phyloP scores from a whole-genome alignment of 805 yeast species.

The Lipomyces yamadae region DNA sequence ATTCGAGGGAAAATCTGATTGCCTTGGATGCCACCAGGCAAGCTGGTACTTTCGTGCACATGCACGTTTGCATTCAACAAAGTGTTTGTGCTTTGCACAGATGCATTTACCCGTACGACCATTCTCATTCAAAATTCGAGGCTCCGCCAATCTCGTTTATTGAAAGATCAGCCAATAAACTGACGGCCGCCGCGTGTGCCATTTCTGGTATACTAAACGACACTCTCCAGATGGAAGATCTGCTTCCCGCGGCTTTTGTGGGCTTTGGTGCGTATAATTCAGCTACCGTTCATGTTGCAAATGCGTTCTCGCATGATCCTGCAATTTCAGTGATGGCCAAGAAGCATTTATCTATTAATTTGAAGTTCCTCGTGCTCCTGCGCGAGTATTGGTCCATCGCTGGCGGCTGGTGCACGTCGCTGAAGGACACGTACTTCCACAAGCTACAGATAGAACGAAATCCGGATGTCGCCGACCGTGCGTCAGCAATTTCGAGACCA shows the following conservation, averaged over 20 bases:
- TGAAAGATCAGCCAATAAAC: conserved; percentile 42
- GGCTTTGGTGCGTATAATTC: conserved; percentile 46
- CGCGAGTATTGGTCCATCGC: conserved; percentile 47
- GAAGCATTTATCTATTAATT: conserved; percentile 44
- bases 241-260: conserved; percentile 46
- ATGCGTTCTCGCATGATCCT: conserved; percentile 43
- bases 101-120: conserved; percentile 44
- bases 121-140: conserved; percentile 38
- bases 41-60: conserved; percentile 44
- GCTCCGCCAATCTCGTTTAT: conserved; percentile 44
- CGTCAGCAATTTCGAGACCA: conserved; percentile 30
- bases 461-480: conserved; percentile 20
- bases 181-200: conserved; percentile 45
- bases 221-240: conserved; percentile 41
- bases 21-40: conserved; percentile 40
- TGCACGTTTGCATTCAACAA: conserved; percentile 44
- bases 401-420: conserved; percentile 46
- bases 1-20: conserved; percentile 38
- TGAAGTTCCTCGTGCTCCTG: conserved; percentile 42
- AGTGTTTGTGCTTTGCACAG: conserved; percentile 44
- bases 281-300: conserved; percentile 46
- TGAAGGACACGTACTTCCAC: conserved; percentile 44
- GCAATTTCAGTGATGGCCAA: conserved; percentile 43
- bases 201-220: conserved; percentile 44
- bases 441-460: conserved; percentile 33